Evolutionary conservation across 352 stramenopile species (phyloP).

Genomic region (Globisporangium cederbergense): DNA sequence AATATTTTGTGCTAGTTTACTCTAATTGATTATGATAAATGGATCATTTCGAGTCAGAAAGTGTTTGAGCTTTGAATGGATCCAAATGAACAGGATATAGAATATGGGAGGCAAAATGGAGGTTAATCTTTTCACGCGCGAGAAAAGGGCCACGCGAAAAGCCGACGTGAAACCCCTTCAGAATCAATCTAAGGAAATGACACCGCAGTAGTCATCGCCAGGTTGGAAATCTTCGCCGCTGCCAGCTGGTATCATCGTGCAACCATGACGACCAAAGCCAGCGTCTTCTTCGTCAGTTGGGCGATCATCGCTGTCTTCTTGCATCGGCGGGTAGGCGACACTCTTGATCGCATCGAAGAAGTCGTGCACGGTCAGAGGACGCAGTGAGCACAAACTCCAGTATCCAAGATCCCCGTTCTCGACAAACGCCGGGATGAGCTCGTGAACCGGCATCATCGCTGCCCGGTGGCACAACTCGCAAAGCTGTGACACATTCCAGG

Average conservation of each 20-base stretch:
- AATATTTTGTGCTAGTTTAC: too few species aligned
- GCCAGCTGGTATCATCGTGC: neutral
- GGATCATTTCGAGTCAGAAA: too few species aligned
- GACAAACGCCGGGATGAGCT: neutral
- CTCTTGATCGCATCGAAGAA: conserved; percentile 1
- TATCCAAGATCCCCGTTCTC: neutral
- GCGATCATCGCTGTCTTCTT: neutral
- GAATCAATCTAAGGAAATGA: conserved; percentile 10
- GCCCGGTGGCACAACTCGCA: neutral
- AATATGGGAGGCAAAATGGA: neutral
- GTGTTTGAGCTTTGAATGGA: too few species aligned
- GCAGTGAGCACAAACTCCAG: neutral
- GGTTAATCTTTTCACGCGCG: neutral
- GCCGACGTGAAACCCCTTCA: conserved; percentile 9
- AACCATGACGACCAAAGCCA: neutral
- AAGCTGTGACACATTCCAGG: neutral
- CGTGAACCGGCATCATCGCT: conserved; percentile 1
- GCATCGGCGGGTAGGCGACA: neutral
- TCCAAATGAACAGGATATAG: too few species aligned
- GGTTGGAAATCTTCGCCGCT: neutral
- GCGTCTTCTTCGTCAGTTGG: neutral
- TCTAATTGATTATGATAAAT: too few species aligned
- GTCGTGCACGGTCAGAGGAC: neutral
- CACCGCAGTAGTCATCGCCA: conserved; percentile 5
- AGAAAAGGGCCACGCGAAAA: neutral